Base-by-base conservation (phyloP, 495 filamentous ascomycete genomes). In the Aspergillus steynii region DNA sequence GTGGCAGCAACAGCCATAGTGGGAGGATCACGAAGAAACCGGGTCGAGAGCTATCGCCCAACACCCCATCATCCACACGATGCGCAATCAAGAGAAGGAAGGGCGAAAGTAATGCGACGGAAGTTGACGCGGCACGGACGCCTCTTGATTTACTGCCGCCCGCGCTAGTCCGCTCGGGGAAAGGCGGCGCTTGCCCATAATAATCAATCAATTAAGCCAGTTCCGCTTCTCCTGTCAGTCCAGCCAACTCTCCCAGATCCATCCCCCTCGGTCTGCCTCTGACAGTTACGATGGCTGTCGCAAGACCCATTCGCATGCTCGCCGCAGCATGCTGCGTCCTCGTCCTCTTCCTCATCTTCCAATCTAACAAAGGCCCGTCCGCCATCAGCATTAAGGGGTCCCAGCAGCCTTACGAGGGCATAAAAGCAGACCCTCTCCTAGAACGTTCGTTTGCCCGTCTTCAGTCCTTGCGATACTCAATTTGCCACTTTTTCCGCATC, bases 301-400 rank as follows among this genome's bases (percentile, higher is more conserved):
- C 91, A 69, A 87, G 86, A 80, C 88, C 90, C 29, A 88, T 95
- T 70, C 88, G 92, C 71, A 85, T 90, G 65, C 80, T 96, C 70
- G 89, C 81, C 64, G 83, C 89, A 65, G 79, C 86, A 56, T 88
- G 87, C 63, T 77, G 89, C 61, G 68, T 88, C 48, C 76, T 96
- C 51, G 87, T 89, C 77, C 75, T 89, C 51, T 93, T 90, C 69
- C 84, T 95, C 60, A 62, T 95, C 60, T 88, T 88, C 61, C 86
- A 89, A 65, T 74, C 94, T 69, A 86, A 85, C 72, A 83, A 81
- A 53, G 64, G 67, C 59, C 82, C 69, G 48, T 68, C 68, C 42
- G 69, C 62, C 57, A 61, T 78, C 51, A 65, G 65, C 52, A 56
- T 45, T 55, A 65, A 61, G 64, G 76, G 75, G 37, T 68, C 75